phyloP scores from a whole-genome alignment of 345 rosid genomes.

The Syzygium grande region DNA sequence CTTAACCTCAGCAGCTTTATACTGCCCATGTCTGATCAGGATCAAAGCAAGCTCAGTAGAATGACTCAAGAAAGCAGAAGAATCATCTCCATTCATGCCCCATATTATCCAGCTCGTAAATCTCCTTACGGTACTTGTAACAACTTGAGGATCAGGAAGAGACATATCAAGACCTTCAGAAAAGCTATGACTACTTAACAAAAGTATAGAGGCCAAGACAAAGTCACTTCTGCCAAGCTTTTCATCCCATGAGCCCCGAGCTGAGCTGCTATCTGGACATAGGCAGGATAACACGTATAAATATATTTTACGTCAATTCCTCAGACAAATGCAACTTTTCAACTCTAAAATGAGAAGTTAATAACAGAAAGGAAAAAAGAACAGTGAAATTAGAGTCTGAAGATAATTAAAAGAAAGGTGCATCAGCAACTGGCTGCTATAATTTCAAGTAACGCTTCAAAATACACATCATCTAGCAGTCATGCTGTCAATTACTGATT shows the following conservation, averaged over 20 bases:
- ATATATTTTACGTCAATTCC: neutral
- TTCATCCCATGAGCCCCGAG: slow-evolving; percentile 66
- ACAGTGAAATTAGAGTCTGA: neutral
- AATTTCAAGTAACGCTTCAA: neutral
- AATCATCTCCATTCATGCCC: slow-evolving; percentile 56
- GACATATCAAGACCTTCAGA: slow-evolving; percentile 20
- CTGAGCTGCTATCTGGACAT: slow-evolving; percentile 52
- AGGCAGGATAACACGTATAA: neutral
- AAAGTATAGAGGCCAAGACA: slow-evolving; percentile 67
- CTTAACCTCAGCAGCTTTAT: slow-evolving; percentile 80
- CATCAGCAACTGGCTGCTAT: neutral
- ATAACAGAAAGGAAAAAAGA: neutral
- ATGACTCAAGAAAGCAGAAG: slow-evolving; percentile 60
- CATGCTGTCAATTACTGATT: neutral
- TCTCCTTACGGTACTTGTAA: slow-evolving; percentile 43
- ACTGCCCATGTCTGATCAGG: slow-evolving; percentile 77
- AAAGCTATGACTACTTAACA: slow-evolving; percentile 27
- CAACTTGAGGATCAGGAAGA: slow-evolving; percentile 52
- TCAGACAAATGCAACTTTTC: neutral
- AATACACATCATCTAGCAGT: neutral
- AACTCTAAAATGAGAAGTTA: neutral
- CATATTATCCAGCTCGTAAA: slow-evolving; percentile 80
- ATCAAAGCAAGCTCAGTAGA: slow-evolving; percentile 62
- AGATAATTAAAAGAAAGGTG: neutral
- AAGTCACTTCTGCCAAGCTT: slow-evolving; percentile 76